Percentiles rank a stretch among this genome's conserved stretches.
phyloP scores from a whole-genome alignment of 2,329 filamentous ascomycete species.

The Fusarium marasasianum region DNA sequence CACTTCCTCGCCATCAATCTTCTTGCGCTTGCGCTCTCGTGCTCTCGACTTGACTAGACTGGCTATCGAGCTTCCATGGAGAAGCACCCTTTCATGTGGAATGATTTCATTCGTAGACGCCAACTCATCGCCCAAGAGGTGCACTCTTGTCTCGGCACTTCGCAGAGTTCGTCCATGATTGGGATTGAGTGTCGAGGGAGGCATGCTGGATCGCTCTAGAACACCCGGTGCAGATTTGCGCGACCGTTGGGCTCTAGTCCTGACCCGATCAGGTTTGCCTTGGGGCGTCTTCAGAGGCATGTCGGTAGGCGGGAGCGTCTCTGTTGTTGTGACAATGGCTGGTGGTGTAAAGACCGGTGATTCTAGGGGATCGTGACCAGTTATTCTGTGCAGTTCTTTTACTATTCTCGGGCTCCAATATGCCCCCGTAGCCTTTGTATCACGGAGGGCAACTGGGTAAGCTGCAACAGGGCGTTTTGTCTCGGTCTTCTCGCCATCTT shows the following conservation, averaged over 20 bases:
- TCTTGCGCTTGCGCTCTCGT: constrained; percentile 58
- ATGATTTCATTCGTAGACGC: neutral
- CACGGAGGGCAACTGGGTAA: constrained; percentile 56
- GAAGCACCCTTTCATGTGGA: constrained; percentile 15
- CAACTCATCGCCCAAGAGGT: neutral
- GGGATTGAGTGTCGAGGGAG: constrained; percentile 49
- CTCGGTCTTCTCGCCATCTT: constrained; percentile 42
- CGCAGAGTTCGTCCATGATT: constrained; percentile 48
- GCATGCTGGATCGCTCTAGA: constrained; percentile 44
- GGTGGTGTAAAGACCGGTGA: constrained; percentile 30
- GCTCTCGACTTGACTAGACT: constrained; percentile 61
- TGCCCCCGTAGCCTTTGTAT: constrained; percentile 57
- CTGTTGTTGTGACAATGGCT: constrained; percentile 2
- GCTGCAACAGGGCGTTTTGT: constrained; percentile 47
- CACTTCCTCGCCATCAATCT: constrained; percentile 53
- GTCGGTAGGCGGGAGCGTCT: neutral
- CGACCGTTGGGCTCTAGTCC: constrained; percentile 44
- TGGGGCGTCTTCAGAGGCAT: constrained; percentile 1
- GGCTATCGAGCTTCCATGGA: constrained; percentile 55
- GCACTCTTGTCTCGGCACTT: constrained; percentile 22
- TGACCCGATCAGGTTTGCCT: constrained; percentile 29
- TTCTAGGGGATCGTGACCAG: constrained; percentile 36
- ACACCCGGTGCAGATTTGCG: constrained; percentile 54
- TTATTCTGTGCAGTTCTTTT: constrained; percentile 50
- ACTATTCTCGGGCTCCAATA: constrained; percentile 57